Evolutionary conservation across 208 protist species (phyloP).

Genomic region (Acanthamoeba divionensis): DNA sequence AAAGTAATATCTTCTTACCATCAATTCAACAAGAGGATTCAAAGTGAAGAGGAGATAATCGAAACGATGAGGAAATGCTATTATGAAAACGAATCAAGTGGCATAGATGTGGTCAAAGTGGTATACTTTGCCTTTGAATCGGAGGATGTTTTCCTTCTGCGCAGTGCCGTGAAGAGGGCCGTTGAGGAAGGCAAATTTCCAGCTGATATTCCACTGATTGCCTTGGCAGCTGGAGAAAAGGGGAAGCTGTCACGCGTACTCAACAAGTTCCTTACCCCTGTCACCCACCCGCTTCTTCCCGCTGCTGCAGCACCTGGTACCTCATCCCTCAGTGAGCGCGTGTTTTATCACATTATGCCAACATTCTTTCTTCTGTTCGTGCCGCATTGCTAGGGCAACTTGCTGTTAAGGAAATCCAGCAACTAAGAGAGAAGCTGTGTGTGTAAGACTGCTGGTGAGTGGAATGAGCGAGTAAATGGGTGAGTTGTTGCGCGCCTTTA

Average conservation of each 20-base stretch:
- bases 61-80: slow-evolving; percentile 28
- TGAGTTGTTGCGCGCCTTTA: too few relatives aligned
- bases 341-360: not conserved
- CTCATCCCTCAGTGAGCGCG: slow-evolving; percentile 39
- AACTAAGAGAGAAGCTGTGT: too few relatives aligned
- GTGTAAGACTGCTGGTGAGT: too few relatives aligned
- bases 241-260: slow-evolving; percentile 65
- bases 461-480: too few relatives aligned
- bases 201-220: slow-evolving; percentile 55
- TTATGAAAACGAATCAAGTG: not conserved
- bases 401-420: too few relatives aligned
- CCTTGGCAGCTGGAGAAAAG: slow-evolving; percentile 56
- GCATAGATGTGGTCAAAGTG: slow-evolving; percentile 64
- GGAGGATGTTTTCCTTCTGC: slow-evolving; percentile 54
- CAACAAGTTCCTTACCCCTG: slow-evolving; percentile 66
- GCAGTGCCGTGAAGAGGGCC: slow-evolving; percentile 27
- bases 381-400: too few relatives aligned
- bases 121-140: slow-evolving; percentile 55
- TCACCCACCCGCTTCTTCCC: too few relatives aligned
- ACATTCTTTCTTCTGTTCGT: too few relatives aligned
- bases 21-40: slow-evolving; percentile 1
- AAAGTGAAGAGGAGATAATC: not conserved
- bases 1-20: slow-evolving; percentile 52
- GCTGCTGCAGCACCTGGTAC: slow-evolving; percentile 63
- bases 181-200: not conserved